Conservation (phyloP, 1,139 yeast species). For the Pichia inconspicua region DNA sequence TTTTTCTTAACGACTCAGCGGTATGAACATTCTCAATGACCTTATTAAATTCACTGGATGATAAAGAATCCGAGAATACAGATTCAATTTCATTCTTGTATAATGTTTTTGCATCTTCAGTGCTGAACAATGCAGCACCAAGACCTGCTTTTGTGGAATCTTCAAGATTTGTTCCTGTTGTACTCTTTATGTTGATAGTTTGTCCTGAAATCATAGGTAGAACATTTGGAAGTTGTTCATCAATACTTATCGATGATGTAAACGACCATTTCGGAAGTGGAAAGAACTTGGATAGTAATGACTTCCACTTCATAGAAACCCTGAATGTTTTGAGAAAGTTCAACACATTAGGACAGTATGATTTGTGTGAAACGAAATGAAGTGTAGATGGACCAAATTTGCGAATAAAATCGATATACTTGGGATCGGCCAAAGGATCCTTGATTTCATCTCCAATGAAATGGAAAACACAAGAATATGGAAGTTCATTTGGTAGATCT, state of each 20-base stretch:
- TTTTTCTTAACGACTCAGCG: not conserved
- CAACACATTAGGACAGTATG: slow-evolving; percentile 53
- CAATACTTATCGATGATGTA: slow-evolving; percentile 10
- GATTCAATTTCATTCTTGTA: slow-evolving; percentile 36
- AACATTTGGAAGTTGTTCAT: slow-evolving; percentile 14
- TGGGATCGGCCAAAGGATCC: slow-evolving; percentile 29
- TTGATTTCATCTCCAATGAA: slow-evolving; percentile 62
- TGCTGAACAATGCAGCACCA: slow-evolving; percentile 1
- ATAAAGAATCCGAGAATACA: slow-evolving; percentile 2
- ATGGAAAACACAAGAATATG: slow-evolving; percentile 53
- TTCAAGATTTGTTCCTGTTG: slow-evolving; percentile 8
- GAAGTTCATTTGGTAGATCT: slow-evolving; percentile 11
- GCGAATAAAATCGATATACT: slow-evolving; percentile 39
- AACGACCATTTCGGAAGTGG: slow-evolving; percentile 29
- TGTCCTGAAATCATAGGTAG: slow-evolving; percentile 26
- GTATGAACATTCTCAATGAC: slow-evolving; percentile 5
- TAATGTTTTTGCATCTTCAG: slow-evolving; percentile 22
- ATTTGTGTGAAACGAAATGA: slow-evolving; percentile 66
- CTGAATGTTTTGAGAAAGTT: slow-evolving; percentile 50
- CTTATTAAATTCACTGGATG: slow-evolving; percentile 10
- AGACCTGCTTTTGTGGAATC: slow-evolving; percentile 8
- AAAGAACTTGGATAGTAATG: slow-evolving; percentile 36
- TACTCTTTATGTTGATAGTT: slow-evolving; percentile 13
- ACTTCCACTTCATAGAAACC: slow-evolving; percentile 49
- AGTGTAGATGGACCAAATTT: slow-evolving; percentile 42